Evolutionary conservation across 495 filamentous ascomycete species (phyloP), one percentile per base, ranked within the genome.

Genomic region (Xylaria sp.): DNA sequence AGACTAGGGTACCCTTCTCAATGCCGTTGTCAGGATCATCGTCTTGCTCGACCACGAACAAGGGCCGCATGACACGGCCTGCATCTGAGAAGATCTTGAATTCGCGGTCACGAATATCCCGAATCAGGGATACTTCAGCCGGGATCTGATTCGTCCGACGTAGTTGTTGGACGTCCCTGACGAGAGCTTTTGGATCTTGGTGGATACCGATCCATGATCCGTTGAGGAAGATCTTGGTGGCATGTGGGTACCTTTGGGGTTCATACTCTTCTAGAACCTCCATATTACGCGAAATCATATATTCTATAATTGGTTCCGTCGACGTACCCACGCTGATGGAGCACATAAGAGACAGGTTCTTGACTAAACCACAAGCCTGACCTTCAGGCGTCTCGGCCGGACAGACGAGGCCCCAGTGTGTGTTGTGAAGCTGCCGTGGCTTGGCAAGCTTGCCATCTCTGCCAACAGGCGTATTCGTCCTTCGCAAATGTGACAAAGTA

Each of bases 31-130:
- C 86, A 68, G 92, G 85, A 66, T 92, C 94, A 64, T 97, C 93
- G 9, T 85, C 82, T 61, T 83, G 82, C 73, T 85, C 82, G 35
- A 99, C 89, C 12, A 96, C 93, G 77, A 94, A 98, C 4, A 99
- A 82, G 21, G 96, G 96, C 67, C 96, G 88, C 82, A 94, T 97
- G 41, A 99, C 94, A 78, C 96, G 90, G 14, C 96, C 96, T 52
- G 95, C 94, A 80, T 99, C 96, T 7, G 96, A 97, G 80, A 98
- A 97, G 76, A 99, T 95, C 81, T 97, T 97, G 87, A 99, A 97
- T 78, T 98, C 96, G 44, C 95, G 89, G 76, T 98, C 96, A 77
- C 97, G 91, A 70, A 98, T 97, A 74, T 99, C 96, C 69, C 95
- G 87, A 75, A 99, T 90, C 70, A 99, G 85, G 73, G 93, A 97